These are phyloP conservation scores for Eucalyptus urophylla DNA, from an alignment of 345 rosid species.

Conservation along the genomic window DNA sequence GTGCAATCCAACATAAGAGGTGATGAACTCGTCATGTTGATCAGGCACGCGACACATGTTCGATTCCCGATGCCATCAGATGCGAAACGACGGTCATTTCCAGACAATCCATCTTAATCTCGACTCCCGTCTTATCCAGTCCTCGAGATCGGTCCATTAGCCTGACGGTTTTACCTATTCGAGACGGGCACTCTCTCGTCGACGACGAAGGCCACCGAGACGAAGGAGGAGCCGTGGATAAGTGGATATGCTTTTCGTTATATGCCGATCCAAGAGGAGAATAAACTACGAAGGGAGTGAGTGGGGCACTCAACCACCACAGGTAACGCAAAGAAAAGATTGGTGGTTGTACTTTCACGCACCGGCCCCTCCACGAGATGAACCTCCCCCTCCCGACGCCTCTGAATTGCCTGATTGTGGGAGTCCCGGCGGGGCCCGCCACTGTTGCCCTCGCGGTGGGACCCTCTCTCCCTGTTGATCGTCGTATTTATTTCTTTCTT, in stretches of 20 bases:
- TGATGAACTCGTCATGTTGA: rapidly evolving
- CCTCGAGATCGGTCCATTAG: neutral
- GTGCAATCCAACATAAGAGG: rapidly evolving
- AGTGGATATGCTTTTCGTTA: neutral
- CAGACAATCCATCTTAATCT: too few species aligned
- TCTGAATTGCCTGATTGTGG: neutral
- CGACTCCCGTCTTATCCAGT: neutral
- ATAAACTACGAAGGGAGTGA: neutral
- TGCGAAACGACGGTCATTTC: rapidly evolving
- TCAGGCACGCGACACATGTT: rapidly evolving
- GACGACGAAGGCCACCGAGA: neutral
- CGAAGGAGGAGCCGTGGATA: neutral
- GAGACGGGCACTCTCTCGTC: neutral
- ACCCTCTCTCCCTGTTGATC: neutral
- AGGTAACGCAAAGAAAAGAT: neutral
- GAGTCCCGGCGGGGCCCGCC: neutral
- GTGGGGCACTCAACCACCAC: neutral
- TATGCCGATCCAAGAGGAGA: neutral
- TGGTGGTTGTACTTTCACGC: neutral
- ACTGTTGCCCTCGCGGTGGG: neutral
- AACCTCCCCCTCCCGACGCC: neutral
- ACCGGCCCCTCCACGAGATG: neutral
- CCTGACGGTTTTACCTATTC: neutral
- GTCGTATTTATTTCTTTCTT: neutral
- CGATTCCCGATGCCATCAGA: rapidly evolving